phyloP scores from a whole-genome alignment of 371 early-diverging fungal genomes.

The Conidiobolus coronatus region DNA sequence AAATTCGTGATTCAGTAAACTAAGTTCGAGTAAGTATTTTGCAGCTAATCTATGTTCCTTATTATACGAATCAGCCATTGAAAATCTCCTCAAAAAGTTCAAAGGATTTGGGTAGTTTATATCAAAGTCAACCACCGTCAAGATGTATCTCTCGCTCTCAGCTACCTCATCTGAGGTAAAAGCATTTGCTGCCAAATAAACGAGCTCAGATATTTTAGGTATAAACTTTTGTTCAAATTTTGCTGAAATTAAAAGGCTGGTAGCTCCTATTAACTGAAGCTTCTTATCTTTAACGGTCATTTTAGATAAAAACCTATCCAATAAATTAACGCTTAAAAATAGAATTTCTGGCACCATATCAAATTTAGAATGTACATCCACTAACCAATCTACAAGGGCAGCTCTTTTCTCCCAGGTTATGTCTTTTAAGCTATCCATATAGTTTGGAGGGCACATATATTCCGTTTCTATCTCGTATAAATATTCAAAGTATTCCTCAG shows the following conservation, averaged over 20 bases:
- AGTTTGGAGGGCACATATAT: conserved; percentile 45
- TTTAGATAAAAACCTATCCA: conserved; percentile 67
- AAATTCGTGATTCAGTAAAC: conserved; percentile 68
- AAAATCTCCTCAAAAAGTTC: conserved; percentile 71
- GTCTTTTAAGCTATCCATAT: conserved; percentile 66
- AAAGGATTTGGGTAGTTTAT: conserved; percentile 70
- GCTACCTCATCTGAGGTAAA: conserved; percentile 62
- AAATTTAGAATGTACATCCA: conserved; percentile 60
- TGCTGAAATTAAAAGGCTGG: conserved; percentile 78
- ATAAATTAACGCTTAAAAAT: conserved; percentile 56
- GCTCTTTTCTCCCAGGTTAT: conserved; percentile 71
- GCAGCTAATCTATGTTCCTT: conserved; percentile 76
- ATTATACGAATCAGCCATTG: conserved; percentile 74
- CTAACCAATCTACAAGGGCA: conserved; percentile 46
- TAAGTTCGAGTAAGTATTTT: conserved; percentile 91
- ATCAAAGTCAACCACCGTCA: conserved; percentile 57
- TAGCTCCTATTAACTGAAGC: conserved; percentile 90
- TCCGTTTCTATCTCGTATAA: conserved; percentile 47
- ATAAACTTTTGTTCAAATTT: conserved; percentile 92
- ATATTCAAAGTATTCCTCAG: conserved; percentile 68
- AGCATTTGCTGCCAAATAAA: conserved; percentile 53
- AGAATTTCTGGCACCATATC: conserved; percentile 72
- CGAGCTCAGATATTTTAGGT: conserved; percentile 58
- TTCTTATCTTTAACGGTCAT: conserved; percentile 63
- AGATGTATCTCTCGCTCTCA: conserved; percentile 72